Evolutionary conservation across 2,329 filamentous ascomycete species (phyloP), one percentile per base, ranked within the genome.

Genomic region (Arthrobotrys entomopaga): DNA sequence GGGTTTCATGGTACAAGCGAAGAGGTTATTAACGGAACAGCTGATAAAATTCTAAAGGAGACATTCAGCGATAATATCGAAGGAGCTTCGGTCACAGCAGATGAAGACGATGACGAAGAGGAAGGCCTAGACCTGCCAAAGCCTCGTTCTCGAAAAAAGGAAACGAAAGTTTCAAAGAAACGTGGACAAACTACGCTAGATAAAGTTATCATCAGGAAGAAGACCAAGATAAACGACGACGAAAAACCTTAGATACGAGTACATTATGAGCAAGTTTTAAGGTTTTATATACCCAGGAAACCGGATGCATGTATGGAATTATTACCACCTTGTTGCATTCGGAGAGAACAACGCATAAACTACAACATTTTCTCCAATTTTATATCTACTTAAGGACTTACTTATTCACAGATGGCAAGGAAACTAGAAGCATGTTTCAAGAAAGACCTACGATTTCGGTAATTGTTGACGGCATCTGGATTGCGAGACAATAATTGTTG

Each of bases 1-100:
- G 87, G 87, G 0, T 78, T 93, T 22, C 85, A 89, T 78, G 90
- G 91, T 0, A 84, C 90, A 76, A 84, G 91, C 79, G 80, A 84
- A 5, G 84, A 82, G 77, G 88, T 91, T 1, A 79, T 87, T 54
- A 85, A 90, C 77, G 90, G 90, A 3, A 86, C 58, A 1, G 65
- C 57, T 3, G 29, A 53, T 1, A 24, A 7, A 0, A 57, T 69
- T 80, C 13, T 87, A 38, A 61, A 56, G 13, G 57, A 42, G 42
- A 38, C 15, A 16, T 42, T 61, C 22, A 19, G 57, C 1, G 22
- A 57, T 22, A 13, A 69, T 22, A 57, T 63, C 24, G 49, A 63
- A 38, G 40, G 24, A 8, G 11, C 24, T 20, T 8, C 16, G 7
- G 22, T 29, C 42, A 40, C 16, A 7, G 16, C 19, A 24, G 16